phyloP scores from a whole-genome alignment of 306 rosid genomes.

The Glycine tomentella region DNA sequence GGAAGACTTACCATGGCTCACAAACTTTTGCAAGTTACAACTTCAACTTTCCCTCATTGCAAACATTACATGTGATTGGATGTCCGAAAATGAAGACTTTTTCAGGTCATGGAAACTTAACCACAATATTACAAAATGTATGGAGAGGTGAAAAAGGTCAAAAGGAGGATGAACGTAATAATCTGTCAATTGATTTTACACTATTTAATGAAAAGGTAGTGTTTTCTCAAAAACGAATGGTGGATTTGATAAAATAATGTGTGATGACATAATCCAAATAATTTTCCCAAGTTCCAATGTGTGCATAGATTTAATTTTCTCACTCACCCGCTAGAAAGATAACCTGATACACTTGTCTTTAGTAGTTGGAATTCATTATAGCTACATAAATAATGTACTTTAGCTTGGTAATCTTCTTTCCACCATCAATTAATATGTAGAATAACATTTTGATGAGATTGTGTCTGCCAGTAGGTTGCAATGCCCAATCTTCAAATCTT shows the following conservation, averaged over 20 bases:
- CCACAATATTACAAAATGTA: neutral
- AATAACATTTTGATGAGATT: neutral
- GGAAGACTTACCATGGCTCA: neutral
- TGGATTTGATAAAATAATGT: too few relatives aligned
- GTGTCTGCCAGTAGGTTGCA: neutral
- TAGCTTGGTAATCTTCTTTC: neutral
- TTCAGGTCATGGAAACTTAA: neutral
- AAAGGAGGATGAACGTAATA: neutral
- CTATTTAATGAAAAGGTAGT: neutral
- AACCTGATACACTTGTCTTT: neutral
- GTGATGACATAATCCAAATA: too few relatives aligned
- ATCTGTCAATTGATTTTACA: neutral
- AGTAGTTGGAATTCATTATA: too few relatives aligned
- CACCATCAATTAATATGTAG: neutral
- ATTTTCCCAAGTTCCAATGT: too few relatives aligned
- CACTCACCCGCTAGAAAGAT: too few relatives aligned
- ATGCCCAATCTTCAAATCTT: constrained; percentile 10
- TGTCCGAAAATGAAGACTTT: constrained; percentile 25
- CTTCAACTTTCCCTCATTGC: constrained; percentile 27
- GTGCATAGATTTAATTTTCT: too few relatives aligned
- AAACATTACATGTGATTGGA: neutral
- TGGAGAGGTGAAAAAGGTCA: neutral
- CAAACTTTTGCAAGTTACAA: neutral
- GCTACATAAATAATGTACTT: neutral
- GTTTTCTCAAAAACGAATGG: too few relatives aligned